These are phyloP conservation scores for Selenicereus undatus DNA, from an alignment of 148 eudicot species.

Conservation along the genomic window DNA sequence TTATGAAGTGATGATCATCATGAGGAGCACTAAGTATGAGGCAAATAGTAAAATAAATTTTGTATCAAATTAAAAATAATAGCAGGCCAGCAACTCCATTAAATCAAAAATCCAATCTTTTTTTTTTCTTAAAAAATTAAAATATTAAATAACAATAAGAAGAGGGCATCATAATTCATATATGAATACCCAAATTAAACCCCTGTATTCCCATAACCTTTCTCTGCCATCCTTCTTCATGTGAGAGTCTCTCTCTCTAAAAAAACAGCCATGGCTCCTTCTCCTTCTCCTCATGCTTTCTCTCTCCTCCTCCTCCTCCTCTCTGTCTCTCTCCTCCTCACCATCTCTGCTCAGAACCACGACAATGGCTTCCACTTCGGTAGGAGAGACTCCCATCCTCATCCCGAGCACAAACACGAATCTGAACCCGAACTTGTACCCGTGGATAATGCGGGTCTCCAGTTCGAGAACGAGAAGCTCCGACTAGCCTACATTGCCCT, in stretches of 20 bases:
- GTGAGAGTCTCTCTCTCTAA: background rate
- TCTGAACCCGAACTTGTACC: conserved; percentile 10
- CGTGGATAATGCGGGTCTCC: conserved; percentile 2
- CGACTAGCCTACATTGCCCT: conserved; percentile 75
- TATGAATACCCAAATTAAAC: background rate
- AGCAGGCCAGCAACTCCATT: conserved; percentile 22
- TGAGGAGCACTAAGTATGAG: conserved; percentile 7
- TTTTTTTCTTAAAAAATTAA: background rate
- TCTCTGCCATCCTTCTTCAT: background rate
- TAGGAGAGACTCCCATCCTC: background rate
- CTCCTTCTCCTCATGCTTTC: conserved; percentile 18
- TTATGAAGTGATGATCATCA: too few species aligned
- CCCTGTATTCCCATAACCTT: background rate
- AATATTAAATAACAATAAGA: background rate
- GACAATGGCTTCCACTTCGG: background rate
- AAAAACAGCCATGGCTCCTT: conserved; percentile 30
- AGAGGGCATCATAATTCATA: background rate
- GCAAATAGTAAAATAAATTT: conserved; percentile 1
- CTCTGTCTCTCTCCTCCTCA: conserved; percentile 7
- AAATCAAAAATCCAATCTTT: too few species aligned
- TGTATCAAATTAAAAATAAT: conserved; percentile 18
- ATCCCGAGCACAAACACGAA: background rate
- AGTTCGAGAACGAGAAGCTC: conserved; percentile 53
- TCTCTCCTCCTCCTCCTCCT: conserved; percentile 8
- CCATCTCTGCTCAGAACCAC: conserved; percentile 16